Evolutionary conservation across 768 basidiomycete species (phyloP), one percentile per base, ranked within the genome.

Genomic region (Lentinula aciculospora): DNA sequence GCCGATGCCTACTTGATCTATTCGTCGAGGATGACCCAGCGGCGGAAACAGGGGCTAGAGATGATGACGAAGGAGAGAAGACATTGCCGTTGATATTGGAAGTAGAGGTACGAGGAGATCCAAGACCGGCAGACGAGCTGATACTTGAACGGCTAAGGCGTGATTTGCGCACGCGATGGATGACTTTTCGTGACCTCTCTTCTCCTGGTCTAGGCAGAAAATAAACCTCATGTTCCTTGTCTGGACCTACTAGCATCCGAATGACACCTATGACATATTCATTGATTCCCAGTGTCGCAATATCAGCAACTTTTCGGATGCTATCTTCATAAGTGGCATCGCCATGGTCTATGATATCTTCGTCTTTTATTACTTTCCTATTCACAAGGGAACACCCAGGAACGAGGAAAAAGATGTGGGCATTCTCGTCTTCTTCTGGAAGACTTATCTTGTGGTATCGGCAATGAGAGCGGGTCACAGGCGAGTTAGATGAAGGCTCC

Each of bases 371-470:
- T 49, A 87, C 66, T 59, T 81, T 77, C 36, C 64, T 63, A 62
- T 88, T 76, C 29, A 75, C 76, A 40, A 89, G 76, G 6, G 85
- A 81, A 62, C 87, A 89, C 1, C 85, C 85, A 0, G 87, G 87
- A 4, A 87, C 83, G 29, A 87, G 75, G 69, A 89, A 89, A 61
- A 64, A 77, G n/a, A 84, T 70, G 6, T 81, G 79, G 31, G 74
- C 75, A n/a, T 32, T 46, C 29, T 74, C 72, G 54, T 83, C 81
- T 56, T 79, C 78, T 37, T 70, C 72, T 1, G 84, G 85, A 21
- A 89, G 66, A 61, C 83, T 84, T 64, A 89, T 84, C 59, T 79
- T 82, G 64, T 84, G 85, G 67, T 83, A 89, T 39, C 83, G 82
- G 62, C 87, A 89, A 54, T 87, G 78, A 3, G 87, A 87, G 4